Evolutionary conservation across 495 filamentous ascomycete genomes (phyloP), one percentile per base, ranked within the genome.

Genomic region (Xylaria scruposa): DNA sequence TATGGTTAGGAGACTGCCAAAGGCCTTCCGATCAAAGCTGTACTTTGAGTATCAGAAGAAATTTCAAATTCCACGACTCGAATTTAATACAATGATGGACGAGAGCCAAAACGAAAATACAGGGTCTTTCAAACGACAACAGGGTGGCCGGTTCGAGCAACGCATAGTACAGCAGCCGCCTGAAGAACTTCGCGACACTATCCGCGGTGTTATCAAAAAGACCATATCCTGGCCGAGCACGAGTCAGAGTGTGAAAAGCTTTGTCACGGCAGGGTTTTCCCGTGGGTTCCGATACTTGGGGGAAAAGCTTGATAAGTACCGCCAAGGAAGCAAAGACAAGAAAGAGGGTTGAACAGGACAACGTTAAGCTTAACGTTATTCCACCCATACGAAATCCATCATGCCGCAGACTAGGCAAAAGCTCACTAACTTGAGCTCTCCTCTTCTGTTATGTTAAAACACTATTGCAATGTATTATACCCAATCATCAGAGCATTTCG

Each of bases 1-100:
- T 78, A 98, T 98, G 92, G 95, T 99, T 10, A 90, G 97, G 13
- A 91, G 96, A 31, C 84, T 99, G 15, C 97, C 96, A 0, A 94
- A 92, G 69, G 84, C 90, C 1, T 98, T 99, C 87, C 88, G 96
- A 17, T 86, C 92, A 60, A 94, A 93, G 73, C 80, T 99, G 3
- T 99, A 98, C 82, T 97, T 96, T 81, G 90, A 93, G 75, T 98
- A 97, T 75, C 96, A 98, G 80, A 87, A 91, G 73, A 95, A 97
- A 76, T 97, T 92, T 74, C 86, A 87, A 44, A 97, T 98, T 44
- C 94, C 96, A 0, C 90, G 88, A 31, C 83, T 85, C 2, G 93
- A 97, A 51, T 99, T 97, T 80, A 81, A 92, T 71, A 89, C 91
- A 78, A 95, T 99, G 92, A 89, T 98, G 78, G 88, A 93, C 70